A percentile compares a stretch with the other conserved stretches of the same genome.
Conservation (phyloP, 2,329 filamentous ascomycete species). For the Beauveria caledonica region DNA sequence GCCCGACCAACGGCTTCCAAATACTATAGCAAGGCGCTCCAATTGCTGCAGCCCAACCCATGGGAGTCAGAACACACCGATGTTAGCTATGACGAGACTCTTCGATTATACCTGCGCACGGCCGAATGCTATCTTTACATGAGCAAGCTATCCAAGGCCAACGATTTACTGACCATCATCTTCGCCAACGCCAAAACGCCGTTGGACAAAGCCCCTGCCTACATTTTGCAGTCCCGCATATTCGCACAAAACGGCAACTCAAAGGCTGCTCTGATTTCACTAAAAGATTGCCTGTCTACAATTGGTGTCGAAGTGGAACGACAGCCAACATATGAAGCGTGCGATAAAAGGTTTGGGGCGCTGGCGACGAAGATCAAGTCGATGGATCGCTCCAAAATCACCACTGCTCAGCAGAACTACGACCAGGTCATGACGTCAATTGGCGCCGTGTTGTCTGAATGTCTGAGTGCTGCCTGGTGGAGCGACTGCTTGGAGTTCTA, state of each 20-base stretch:
- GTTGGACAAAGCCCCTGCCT: constrained; percentile 75
- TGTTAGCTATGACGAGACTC: constrained; percentile 77
- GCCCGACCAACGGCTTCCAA: constrained; percentile 74
- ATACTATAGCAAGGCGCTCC: constrained; percentile 70
- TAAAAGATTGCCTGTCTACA: constrained; percentile 63
- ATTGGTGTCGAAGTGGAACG: constrained; percentile 60
- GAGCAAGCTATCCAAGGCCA: constrained; percentile 59
- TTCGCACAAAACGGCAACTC: constrained; percentile 67
- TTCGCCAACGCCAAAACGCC: constrained; percentile 62
- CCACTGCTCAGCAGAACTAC: constrained; percentile 33
- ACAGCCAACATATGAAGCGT: constrained; percentile 63
- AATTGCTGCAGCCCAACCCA: constrained; percentile 68
- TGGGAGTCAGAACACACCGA: constrained; percentile 67
- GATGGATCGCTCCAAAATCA: constrained; percentile 41
- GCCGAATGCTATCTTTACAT: constrained; percentile 80
- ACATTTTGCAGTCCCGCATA: constrained; percentile 74
- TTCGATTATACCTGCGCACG: constrained; percentile 68
- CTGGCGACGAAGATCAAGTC: constrained; percentile 51
- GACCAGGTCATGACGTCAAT: constrained; percentile 53
- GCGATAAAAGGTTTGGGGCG: constrained; percentile 64
- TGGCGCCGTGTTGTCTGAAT: constrained; percentile 62
- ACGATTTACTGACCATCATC: constrained; percentile 59
- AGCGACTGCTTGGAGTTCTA: constrained; percentile 65
- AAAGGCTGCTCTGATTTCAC: constrained; percentile 55
- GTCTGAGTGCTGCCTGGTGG: constrained; percentile 66